These are phyloP conservation scores for Cladophialophora yegresii DNA, from an alignment of 2,329 filamentous ascomycete genomes.

Conservation along the genomic window DNA sequence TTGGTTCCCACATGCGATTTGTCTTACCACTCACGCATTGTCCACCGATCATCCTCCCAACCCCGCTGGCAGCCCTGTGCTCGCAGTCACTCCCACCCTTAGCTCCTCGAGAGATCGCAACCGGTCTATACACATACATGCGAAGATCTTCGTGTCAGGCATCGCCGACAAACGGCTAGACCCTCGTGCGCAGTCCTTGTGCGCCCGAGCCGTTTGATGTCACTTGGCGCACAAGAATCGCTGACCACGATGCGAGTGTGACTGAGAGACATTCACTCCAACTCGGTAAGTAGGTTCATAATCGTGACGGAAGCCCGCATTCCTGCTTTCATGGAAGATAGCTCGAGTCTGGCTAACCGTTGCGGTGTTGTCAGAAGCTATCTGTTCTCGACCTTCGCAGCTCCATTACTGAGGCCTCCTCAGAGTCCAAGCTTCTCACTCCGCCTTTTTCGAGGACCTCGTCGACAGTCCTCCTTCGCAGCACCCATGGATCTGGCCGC, in stretches of 20 bases:
- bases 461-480: not conserved
- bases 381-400: slow-evolving; percentile 1
- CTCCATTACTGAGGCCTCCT: not conserved
- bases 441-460: not conserved
- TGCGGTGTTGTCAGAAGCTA: not conserved
- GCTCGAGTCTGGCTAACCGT: slow-evolving; percentile 6
- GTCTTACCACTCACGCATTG: not conserved
- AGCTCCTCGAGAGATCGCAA: slow-evolving; percentile 6
- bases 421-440: not conserved
- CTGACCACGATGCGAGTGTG: slow-evolving; percentile 23
- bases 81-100: slow-evolving; percentile 7
- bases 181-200: slow-evolving; percentile 1
- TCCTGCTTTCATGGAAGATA: not conserved
- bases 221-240: slow-evolving; percentile 13
- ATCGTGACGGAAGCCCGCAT: not conserved
- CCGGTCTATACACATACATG: not conserved
- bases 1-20: not conserved
- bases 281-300: slow-evolving; percentile 14
- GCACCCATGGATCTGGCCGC: slow-evolving; percentile 46
- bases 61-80: slow-evolving; percentile 7
- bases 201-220: slow-evolving; percentile 11
- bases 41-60: not conserved
- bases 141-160: not conserved
- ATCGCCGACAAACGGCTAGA: not conserved
- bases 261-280: slow-evolving; percentile 15